phyloP scores from a whole-genome alignment of 176 grass and related monocot species.

The Phoenix roebelenii region DNA sequence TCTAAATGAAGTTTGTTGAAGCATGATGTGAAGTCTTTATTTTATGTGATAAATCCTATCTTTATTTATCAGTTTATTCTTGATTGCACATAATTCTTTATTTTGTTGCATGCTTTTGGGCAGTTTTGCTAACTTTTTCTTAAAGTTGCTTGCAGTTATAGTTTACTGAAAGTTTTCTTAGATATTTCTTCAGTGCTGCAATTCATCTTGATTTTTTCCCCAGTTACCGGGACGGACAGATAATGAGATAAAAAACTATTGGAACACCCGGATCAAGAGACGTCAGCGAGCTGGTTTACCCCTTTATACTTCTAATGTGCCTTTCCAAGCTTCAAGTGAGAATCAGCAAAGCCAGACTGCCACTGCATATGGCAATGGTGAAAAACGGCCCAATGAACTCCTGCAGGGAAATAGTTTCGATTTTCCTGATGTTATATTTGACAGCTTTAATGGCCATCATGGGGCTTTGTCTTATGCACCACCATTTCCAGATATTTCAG shows the following conservation, averaged over 20 bases:
- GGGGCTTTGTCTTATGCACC: constrained; percentile 50
- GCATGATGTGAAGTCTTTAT: no score
- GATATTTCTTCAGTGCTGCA: constrained; percentile 4
- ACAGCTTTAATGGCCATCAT: constrained; percentile 35
- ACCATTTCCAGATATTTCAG: constrained; percentile 39
- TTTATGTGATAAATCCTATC: no score
- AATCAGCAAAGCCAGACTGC: constrained; percentile 36
- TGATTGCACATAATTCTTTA: no score
- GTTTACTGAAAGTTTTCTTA: no score
- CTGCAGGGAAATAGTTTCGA: constrained; percentile 40
- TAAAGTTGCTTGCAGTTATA: no score
- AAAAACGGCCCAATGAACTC: constrained; percentile 42
- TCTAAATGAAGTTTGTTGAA: no score
- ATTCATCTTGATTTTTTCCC: constrained; percentile 17
- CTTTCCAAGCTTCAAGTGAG: constrained; percentile 41
- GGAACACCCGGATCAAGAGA: constrained; percentile 96
- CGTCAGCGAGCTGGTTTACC: constrained; percentile 67
- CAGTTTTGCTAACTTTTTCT: no score
- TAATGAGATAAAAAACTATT: constrained; percentile 99
- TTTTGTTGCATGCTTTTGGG: no score
- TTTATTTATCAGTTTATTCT: no score
- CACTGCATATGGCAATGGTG: constrained; percentile 30
- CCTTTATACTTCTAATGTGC: constrained; percentile 56
- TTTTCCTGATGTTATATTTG: constrained; percentile 51
- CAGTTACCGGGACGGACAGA: constrained; percentile 96